These are phyloP conservation scores for Rubus idaeus DNA, from an alignment of 306 rosid species.

Conservation along the genomic window DNA sequence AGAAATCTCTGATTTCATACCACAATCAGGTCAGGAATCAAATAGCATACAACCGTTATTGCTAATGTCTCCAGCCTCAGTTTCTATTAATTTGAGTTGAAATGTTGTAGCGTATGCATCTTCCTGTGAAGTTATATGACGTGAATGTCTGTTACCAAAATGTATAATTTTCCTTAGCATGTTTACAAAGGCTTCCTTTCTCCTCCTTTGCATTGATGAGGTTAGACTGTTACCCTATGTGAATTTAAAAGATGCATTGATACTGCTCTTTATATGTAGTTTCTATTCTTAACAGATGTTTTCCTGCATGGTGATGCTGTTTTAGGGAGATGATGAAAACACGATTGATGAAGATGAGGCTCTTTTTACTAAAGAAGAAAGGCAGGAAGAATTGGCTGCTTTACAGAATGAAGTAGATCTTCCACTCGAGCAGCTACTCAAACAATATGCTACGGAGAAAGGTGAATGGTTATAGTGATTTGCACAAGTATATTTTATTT, in stretches of 20 bases:
- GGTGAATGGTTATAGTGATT: constrained; percentile 35
- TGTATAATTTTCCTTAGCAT: background rate
- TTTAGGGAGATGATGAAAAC: constrained; percentile 93
- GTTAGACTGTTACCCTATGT: background rate
- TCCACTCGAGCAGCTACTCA: constrained; percentile 91
- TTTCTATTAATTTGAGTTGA: background rate
- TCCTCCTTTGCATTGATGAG: constrained; percentile 14
- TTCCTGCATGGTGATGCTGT: constrained; percentile 36
- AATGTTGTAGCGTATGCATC: background rate
- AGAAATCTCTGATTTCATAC: background rate
- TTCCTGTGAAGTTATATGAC: background rate
- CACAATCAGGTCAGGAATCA: constrained; percentile 1
- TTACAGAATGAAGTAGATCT: constrained; percentile 81
- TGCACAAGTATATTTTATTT: background rate
- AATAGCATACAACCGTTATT: background rate
- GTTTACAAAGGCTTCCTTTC: background rate
- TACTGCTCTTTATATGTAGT: constrained; percentile 17
- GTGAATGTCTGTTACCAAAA: background rate
- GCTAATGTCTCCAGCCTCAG: background rate
- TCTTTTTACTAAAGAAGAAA: constrained; percentile 73
- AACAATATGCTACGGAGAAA: constrained; percentile 54
- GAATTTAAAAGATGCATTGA: constrained; percentile 6
- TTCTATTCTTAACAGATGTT: constrained; percentile 19
- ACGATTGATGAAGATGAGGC: constrained; percentile 93
- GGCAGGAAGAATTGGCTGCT: constrained; percentile 83